Evolutionary conservation across 495 filamentous ascomycete species (phyloP).

Genomic region (Neurospora africana): DNA sequence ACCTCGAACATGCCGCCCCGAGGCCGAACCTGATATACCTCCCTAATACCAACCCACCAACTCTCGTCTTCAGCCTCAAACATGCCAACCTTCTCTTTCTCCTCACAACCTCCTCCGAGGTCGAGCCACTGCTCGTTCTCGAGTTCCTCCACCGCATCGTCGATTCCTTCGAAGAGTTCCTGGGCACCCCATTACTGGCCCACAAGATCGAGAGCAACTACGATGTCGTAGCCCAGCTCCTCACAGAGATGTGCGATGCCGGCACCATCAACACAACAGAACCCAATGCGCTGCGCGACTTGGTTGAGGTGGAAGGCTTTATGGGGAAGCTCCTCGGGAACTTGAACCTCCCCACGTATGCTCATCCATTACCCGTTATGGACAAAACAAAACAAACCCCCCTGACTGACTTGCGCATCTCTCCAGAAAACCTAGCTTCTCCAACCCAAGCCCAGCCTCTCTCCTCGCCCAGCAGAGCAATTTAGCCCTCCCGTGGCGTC

Average conservation of each 20-base stretch:
- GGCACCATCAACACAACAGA: slow-evolving; percentile 86
- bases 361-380: background rate
- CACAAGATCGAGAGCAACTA: slow-evolving; percentile 80
- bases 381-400: background rate
- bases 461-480: slow-evolving; percentile 27
- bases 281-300: slow-evolving; percentile 81
- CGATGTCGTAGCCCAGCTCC: slow-evolving; percentile 86
- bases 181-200: slow-evolving; percentile 79
- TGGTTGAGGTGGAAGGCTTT: slow-evolving; percentile 81
- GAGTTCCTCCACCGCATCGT: slow-evolving; percentile 91
- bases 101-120: slow-evolving; percentile 68
- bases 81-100: slow-evolving; percentile 86
- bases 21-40: slow-evolving; percentile 80
- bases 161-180: slow-evolving; percentile 89
- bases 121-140: slow-evolving; percentile 85
- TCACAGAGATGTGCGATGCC: slow-evolving; percentile 94
- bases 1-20: slow-evolving; percentile 72
- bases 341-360: slow-evolving; percentile 67
- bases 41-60: slow-evolving; percentile 71
- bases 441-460: slow-evolving; percentile 17
- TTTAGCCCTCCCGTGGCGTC: slow-evolving; percentile 65
- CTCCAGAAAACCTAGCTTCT: slow-evolving; percentile 9
- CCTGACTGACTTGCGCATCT: background rate
- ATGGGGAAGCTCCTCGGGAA: slow-evolving; percentile 86
- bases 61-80: slow-evolving; percentile 72